A percentile compares a stretch with the other conserved stretches of the same genome.
Evolutionary conservation across 2,329 filamentous ascomycete genomes (phyloP).

Genomic region (Helotiales sp.): DNA sequence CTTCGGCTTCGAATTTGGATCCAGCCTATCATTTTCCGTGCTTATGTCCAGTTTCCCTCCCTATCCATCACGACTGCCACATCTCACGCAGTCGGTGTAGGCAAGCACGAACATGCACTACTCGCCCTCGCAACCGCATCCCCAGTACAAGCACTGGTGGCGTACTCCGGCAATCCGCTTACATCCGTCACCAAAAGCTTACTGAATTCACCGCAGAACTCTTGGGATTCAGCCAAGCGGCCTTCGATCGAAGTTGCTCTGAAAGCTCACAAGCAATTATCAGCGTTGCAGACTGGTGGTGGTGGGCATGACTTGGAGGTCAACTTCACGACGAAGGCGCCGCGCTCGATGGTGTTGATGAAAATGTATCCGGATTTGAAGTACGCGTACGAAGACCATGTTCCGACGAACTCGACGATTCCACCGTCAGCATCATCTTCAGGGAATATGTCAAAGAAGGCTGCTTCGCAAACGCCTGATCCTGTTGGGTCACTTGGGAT

Average conservation of each 20-base stretch:
- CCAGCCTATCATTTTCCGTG: no score
- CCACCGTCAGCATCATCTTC: slow-evolving; percentile 35
- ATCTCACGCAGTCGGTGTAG: background rate
- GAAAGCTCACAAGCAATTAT: slow-evolving; percentile 39
- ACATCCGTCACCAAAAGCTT: background rate
- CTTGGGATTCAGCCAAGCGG: background rate
- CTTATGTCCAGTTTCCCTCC: no score
- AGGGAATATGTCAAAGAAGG: slow-evolving; percentile 34
- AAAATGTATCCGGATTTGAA: slow-evolving; percentile 42
- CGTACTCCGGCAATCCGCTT: background rate
- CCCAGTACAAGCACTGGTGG: background rate
- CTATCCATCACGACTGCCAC: no score
- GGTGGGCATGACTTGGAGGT: slow-evolving; percentile 6
- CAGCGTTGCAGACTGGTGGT: slow-evolving; percentile 23
- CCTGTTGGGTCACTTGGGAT: slow-evolving; percentile 35
- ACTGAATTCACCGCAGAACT: background rate
- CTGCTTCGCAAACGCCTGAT: slow-evolving; percentile 44
- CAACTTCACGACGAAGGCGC: slow-evolving; percentile 24
- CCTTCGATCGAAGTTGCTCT: slow-evolving; percentile 22
- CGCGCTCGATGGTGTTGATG: slow-evolving; percentile 42
- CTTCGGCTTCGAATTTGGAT: no score
- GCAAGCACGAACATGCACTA: background rate
- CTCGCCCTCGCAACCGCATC: background rate
- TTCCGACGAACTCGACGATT: slow-evolving; percentile 43
- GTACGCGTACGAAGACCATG: slow-evolving; percentile 42